phyloP scores from a whole-genome alignment of 2,329 filamentous ascomycete species.

The Apiospora sp. region DNA sequence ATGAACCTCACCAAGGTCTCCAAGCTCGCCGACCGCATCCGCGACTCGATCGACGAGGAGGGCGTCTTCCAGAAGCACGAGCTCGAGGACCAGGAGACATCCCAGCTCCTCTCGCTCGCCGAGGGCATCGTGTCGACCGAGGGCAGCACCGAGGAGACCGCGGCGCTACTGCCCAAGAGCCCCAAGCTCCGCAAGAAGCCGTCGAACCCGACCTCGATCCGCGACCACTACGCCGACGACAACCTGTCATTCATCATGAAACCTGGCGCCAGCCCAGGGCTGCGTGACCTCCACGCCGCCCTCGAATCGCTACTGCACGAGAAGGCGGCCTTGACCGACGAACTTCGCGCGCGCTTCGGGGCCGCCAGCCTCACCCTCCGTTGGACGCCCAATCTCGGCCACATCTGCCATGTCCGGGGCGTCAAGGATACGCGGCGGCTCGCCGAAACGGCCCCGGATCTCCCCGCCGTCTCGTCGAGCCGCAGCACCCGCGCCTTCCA shows the following conservation, averaged over 20 bases:
- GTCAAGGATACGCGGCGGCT: slow-evolving; percentile 64
- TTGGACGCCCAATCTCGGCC: slow-evolving; percentile 87
- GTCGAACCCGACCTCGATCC: slow-evolving; percentile 52
- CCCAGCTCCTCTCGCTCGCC: slow-evolving; percentile 75
- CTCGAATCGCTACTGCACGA: slow-evolving; percentile 67
- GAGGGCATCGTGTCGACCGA: slow-evolving; percentile 74
- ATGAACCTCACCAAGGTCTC: slow-evolving; percentile 73
- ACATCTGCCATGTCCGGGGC: slow-evolving; percentile 90
- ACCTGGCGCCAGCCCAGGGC: slow-evolving; percentile 69
- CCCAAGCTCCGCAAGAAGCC: slow-evolving; percentile 49
- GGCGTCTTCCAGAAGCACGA: slow-evolving; percentile 83
- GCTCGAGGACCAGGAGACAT: slow-evolving; percentile 75
- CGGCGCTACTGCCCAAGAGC: slow-evolving; percentile 62
- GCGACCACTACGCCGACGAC: slow-evolving; percentile 67
- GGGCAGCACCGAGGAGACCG: slow-evolving; percentile 64
- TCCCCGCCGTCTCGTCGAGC: slow-evolving; percentile 74
- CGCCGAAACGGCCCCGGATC: slow-evolving; percentile 40
- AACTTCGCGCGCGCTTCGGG: slow-evolving; percentile 67
- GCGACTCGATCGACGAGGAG: slow-evolving; percentile 88
- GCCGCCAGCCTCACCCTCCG: slow-evolving; percentile 77
- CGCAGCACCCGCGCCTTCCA: slow-evolving; percentile 88
- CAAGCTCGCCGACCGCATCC: slow-evolving; percentile 75
- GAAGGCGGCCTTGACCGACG: slow-evolving; percentile 66
- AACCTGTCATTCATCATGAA: slow-evolving; percentile 72
- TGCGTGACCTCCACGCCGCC: slow-evolving; percentile 73